phyloP scores from a whole-genome alignment of 345 rosid genomes.

The Eucalyptus cladocalyx region DNA sequence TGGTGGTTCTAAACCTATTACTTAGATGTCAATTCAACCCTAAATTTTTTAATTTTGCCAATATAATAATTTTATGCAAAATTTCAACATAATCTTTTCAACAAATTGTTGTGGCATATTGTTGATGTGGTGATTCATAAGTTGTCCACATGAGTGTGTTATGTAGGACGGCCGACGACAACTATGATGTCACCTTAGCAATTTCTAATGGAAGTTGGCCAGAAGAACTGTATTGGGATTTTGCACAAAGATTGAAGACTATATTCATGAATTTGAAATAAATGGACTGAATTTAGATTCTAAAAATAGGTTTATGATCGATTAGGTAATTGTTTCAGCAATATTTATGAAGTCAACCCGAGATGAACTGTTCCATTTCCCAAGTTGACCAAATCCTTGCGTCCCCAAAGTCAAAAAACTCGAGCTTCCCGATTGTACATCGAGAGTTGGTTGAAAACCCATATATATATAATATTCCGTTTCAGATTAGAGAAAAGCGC shows the following conservation, averaged over 20 bases:
- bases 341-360: neutral
- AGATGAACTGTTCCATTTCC: neutral
- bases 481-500: neutral
- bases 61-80: too few species aligned
- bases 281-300: too few species aligned
- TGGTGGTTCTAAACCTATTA: too few species aligned
- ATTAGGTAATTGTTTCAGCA: too few species aligned
- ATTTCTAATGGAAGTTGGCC: neutral
- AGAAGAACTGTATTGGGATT: neutral
- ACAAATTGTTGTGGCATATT: too few species aligned
- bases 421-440: neutral
- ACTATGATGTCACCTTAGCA: neutral
- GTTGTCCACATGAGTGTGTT: neutral
- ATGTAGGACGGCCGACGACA: fast-evolving
- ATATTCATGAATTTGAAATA: too few species aligned
- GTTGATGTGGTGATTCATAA: neutral
- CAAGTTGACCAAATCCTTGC: neutral
- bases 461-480: too few species aligned
- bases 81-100: neutral
- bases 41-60: too few species aligned
- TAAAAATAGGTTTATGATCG: too few species aligned
- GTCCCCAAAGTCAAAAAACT: neutral
- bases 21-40: neutral
- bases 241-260: neutral
- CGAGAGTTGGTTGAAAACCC: too few species aligned